A percentile compares a stretch with the other conserved stretches of the same genome.
Conservation (phyloP, 331 rosid species). For the Phaseolus coccineus region DNA sequence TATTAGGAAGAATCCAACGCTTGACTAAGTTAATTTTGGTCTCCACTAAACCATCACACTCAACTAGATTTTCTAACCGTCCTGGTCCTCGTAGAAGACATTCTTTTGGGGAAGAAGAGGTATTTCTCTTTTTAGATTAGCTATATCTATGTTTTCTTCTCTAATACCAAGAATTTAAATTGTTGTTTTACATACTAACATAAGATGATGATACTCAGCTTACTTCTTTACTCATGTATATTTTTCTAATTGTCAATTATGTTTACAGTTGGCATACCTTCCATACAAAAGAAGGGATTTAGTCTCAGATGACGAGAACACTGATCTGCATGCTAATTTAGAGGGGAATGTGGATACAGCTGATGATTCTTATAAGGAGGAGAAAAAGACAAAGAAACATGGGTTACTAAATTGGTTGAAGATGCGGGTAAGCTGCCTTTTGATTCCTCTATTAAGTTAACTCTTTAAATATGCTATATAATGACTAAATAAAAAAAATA, state of each 20-base stretch:
- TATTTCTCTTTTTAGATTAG: slow-evolving; percentile 45
- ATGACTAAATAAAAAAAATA: background rate
- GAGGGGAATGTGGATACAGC: slow-evolving; percentile 65
- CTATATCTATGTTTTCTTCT: background rate
- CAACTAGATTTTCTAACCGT: slow-evolving; percentile 68
- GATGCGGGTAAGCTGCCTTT: slow-evolving; percentile 60
- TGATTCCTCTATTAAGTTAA: background rate
- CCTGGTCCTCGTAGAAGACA: slow-evolving; percentile 77
- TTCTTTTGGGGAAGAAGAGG: slow-evolving; percentile 97
- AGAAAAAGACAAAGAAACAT: slow-evolving; percentile 78
- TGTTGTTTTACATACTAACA: background rate
- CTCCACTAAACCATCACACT: slow-evolving; percentile 71
- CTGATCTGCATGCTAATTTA: slow-evolving; percentile 67
- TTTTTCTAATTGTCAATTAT: slow-evolving; percentile 36
- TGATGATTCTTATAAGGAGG: slow-evolving; percentile 73
- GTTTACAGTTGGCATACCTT: slow-evolving; percentile 81
- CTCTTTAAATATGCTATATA: background rate
- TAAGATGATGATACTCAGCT: background rate
- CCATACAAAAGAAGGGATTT: slow-evolving; percentile 89
- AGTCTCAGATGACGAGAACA: slow-evolving; percentile 76
- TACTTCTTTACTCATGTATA: background rate
- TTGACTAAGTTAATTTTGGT: slow-evolving; percentile 89
- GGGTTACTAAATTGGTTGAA: slow-evolving; percentile 90
- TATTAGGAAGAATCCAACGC: slow-evolving; percentile 87
- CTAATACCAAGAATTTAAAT: slow-evolving; percentile 1